Conservation (phyloP, 768 basidiomycete genomes). For the Suillus lakei region DNA sequence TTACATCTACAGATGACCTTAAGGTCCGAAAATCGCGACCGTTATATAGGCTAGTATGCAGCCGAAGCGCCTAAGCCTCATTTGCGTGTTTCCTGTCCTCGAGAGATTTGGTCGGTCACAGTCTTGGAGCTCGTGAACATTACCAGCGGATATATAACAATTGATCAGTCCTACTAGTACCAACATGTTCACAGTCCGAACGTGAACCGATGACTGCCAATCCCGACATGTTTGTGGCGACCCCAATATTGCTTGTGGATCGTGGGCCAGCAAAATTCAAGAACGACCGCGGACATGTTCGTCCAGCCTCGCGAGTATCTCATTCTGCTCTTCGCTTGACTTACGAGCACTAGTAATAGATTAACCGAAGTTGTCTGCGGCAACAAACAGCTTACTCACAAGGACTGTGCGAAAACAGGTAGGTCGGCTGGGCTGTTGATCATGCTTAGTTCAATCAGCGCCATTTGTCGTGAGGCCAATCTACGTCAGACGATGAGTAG, state of each 20-base stretch:
- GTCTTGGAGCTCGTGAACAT: too few species aligned
- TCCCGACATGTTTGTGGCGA: neutral
- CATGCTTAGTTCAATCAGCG: conserved; percentile 65
- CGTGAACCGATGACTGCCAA: neutral
- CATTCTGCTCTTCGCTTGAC: conserved; percentile 45
- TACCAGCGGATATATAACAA: neutral
- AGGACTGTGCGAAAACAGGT: conserved; percentile 62
- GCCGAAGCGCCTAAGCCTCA: too few species aligned
- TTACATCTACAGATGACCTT: too few species aligned
- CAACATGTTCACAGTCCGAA: neutral
- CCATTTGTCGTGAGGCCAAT: conserved; percentile 56
- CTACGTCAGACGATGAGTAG: conserved; percentile 35
- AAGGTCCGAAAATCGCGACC: too few species aligned
- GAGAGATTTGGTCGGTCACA: too few species aligned
- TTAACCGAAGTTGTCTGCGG: conserved; percentile 11
- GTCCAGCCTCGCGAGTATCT: conserved; percentile 49
- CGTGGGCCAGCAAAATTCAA: neutral
- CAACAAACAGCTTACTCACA: conserved; percentile 50
- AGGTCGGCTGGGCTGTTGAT: conserved; percentile 58
- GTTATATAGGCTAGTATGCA: too few species aligned
- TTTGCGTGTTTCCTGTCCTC: too few species aligned
- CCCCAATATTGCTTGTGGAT: neutral
- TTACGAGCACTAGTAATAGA: conserved; percentile 40
- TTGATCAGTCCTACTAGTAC: neutral
- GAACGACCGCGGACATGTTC: conserved; percentile 25